These are phyloP conservation scores for Mentha longifolia DNA, from an alignment of 257 asterid genomes.

Conservation along the genomic window DNA sequence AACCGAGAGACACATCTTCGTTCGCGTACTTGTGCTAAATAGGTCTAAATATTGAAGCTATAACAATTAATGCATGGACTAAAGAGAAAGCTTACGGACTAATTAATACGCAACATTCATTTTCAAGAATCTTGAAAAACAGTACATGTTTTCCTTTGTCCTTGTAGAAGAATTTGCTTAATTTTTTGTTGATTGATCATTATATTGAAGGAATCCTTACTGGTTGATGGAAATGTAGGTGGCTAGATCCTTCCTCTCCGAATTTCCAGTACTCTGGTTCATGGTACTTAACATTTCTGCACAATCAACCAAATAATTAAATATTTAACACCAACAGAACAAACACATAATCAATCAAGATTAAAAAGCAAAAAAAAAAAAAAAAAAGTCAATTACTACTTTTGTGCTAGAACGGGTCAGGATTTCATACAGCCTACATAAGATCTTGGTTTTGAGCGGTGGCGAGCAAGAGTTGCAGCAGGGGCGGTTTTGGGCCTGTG, in stretches of 20 bases:
- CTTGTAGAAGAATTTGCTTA: background rate
- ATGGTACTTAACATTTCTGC: constrained; percentile 85
- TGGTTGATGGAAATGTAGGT: constrained; percentile 91
- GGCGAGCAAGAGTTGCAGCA: constrained; percentile 93
- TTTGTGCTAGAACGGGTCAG: constrained; percentile 91
- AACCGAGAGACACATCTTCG: constrained; percentile 83
- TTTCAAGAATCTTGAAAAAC: background rate
- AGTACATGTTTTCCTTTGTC: background rate
- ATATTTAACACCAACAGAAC: background rate
- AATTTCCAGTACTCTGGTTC: constrained; percentile 98
- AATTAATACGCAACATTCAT: background rate
- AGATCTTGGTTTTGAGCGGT: constrained; percentile 81
- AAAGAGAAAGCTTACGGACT: background rate
- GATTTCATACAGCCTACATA: constrained; percentile 98
- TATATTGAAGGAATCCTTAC: constrained; percentile 45
- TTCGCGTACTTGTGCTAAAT: constrained; percentile 86
- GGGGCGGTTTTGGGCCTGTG: too few species aligned
- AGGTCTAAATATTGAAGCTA: constrained; percentile 56
- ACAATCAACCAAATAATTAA: constrained; percentile 23
- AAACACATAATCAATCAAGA: background rate
- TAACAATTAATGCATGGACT: constrained; percentile 10
- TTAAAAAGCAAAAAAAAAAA: too few species aligned
- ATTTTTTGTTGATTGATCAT: background rate
- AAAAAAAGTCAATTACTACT: constrained; percentile 45
- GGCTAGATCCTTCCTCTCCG: constrained; percentile 94